These are phyloP conservation scores for Kwoniella sp. DNA, from an alignment of 768 basidiomycete genomes.

Conservation along the genomic window DNA sequence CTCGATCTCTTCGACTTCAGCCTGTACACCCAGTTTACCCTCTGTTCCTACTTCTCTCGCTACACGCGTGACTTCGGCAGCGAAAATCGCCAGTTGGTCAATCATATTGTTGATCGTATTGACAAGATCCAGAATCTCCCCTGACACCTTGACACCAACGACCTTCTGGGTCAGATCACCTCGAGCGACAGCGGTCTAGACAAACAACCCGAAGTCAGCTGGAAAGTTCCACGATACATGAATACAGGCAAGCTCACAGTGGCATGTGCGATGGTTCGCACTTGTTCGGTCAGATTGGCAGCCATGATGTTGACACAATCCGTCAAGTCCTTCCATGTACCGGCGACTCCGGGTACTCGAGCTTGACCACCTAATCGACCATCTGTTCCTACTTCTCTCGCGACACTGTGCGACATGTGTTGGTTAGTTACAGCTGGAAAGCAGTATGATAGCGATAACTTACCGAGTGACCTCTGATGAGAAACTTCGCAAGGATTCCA, in stretches of 20 bases:
- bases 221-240: not conserved
- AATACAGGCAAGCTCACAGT: conserved; percentile 62
- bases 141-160: conserved; percentile 84
- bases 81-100: conserved; percentile 64
- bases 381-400: conserved; percentile 85
- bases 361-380: conserved; percentile 58
- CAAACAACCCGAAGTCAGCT: conserved; percentile 6
- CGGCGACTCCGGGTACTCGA: conserved; percentile 52
- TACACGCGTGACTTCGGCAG: conserved; percentile 86
- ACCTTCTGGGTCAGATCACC: conserved; percentile 95
- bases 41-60: conserved; percentile 97
- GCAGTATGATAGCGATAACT: not conserved
- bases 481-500: conserved; percentile 83
- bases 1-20: conserved; percentile 93
- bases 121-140: conserved; percentile 93
- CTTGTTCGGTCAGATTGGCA: conserved; percentile 72
- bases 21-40: conserved; percentile 97
- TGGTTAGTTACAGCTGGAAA: conserved; percentile 51
- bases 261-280: conserved; percentile 83
- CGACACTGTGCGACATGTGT: conserved; percentile 70
- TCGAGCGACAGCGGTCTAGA: conserved; percentile 81
- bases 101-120: conserved; percentile 85
- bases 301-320: conserved; percentile 82
- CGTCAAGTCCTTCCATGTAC: conserved; percentile 53
- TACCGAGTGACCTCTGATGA: conserved; percentile 65